Evolutionary conservation across 73 alveolate species (phyloP).

Genomic region (Paramecium caudatum): DNA sequence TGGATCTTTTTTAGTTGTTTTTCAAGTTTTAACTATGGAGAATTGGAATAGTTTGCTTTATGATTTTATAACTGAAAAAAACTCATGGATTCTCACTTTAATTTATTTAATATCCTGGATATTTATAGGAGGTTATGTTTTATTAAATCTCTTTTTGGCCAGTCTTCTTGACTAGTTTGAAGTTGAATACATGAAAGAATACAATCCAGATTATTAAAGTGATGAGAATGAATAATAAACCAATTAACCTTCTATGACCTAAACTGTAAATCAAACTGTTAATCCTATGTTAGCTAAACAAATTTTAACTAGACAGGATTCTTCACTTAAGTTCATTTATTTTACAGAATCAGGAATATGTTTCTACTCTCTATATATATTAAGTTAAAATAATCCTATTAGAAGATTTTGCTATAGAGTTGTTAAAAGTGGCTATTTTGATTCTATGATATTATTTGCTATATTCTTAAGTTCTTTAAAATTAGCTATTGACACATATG

Average conservation of each 20-base stretch:
- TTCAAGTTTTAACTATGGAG: slow-evolving; percentile 93
- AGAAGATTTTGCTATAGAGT: slow-evolving; percentile 85
- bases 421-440: slow-evolving; percentile 85
- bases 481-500: slow-evolving; percentile 92
- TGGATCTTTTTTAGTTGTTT: slow-evolving; percentile 91
- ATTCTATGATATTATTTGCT: slow-evolving; percentile 83
- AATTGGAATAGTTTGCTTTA: slow-evolving; percentile 93
- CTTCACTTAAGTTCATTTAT: slow-evolving; percentile 40
- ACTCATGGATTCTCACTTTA: slow-evolving; percentile 76
- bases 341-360: slow-evolving; percentile 89
- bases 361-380: slow-evolving; percentile 85
- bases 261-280: slow-evolving; percentile 11
- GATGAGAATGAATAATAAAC: slow-evolving; percentile 18
- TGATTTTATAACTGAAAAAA: slow-evolving; percentile 80
- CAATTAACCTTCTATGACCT: not conserved
- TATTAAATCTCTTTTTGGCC: slow-evolving; percentile 95
- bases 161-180: slow-evolving; percentile 93
- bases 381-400: slow-evolving; percentile 85
- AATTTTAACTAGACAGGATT: not conserved
- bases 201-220: slow-evolving; percentile 47
- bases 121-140: slow-evolving; percentile 94
- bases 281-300: slow-evolving; percentile 16
- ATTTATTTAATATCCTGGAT: slow-evolving; percentile 94
- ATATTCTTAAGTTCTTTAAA: slow-evolving; percentile 89
- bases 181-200: slow-evolving; percentile 74